Conservation (phyloP, 164 flowering plant genomes). For the Cinnamomum micranthum region DNA sequence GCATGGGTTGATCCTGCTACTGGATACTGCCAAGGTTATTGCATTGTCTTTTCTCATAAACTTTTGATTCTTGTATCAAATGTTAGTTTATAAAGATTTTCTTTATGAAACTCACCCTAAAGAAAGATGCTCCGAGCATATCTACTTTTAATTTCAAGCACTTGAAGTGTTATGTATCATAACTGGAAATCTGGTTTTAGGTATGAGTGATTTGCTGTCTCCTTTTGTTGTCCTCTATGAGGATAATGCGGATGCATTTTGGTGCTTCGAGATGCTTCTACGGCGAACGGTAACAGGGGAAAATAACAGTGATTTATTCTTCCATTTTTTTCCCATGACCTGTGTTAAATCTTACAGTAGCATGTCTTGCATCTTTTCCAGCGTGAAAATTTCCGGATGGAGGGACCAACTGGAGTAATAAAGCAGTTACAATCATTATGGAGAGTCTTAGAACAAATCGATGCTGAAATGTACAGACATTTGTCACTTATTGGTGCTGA, state of each 20-base stretch:
- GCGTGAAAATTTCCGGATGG: conserved; percentile 89
- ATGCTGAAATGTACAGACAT: conserved; percentile 69
- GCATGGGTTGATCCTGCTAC: conserved; percentile 97
- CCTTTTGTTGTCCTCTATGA: conserved; percentile 90
- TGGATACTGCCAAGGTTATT: conserved; percentile 92
- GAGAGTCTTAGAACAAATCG: conserved; percentile 64
- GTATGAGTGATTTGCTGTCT: conserved; percentile 91
- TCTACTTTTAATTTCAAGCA: neutral
- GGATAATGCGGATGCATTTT: conserved; percentile 93
- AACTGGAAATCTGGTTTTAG: conserved; percentile 33
- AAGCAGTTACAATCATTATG: conserved; percentile 71
- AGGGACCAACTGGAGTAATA: conserved; percentile 86
- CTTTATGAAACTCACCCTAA: neutral
- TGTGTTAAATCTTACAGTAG: neutral
- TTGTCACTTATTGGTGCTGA: conserved; percentile 76
- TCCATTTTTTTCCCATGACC: neutral
- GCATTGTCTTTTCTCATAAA: conserved; percentile 3
- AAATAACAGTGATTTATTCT: conserved; percentile 1
- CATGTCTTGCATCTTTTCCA: conserved; percentile 24
- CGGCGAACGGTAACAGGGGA: conserved; percentile 68
- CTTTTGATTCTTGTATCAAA: neutral
- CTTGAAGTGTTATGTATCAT: neutral
- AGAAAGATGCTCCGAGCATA: neutral
- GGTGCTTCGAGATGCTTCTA: conserved; percentile 96
- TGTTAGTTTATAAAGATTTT: neutral